Percentiles rank a stretch among this genome's conserved stretches.
These are phyloP conservation scores for Agapanthus africanus DNA, from an alignment of 106 monocot genomes.

Conservation along the genomic window DNA sequence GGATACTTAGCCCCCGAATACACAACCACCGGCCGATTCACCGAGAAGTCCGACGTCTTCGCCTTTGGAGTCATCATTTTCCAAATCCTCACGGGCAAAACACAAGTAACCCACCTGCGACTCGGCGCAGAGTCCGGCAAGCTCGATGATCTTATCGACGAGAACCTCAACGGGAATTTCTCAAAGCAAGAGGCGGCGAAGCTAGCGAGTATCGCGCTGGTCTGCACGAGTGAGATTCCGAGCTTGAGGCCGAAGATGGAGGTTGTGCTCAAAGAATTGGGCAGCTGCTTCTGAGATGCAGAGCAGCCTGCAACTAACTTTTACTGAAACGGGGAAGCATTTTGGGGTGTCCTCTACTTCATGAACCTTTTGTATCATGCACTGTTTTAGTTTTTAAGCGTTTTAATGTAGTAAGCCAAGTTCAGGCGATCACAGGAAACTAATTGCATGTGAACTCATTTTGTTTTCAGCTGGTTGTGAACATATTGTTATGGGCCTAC, in stretches of 20 bases:
- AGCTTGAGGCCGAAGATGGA: slow-evolving; percentile 63
- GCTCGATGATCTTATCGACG: slow-evolving; percentile 60
- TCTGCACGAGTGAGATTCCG: slow-evolving; percentile 62
- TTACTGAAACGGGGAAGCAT: no score
- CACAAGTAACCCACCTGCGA: slow-evolving; percentile 25
- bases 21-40: slow-evolving; percentile 52
- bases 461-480: no score
- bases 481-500: no score
- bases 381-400: no score
- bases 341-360: no score
- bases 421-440: no score
- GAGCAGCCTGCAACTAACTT: not conserved
- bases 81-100: slow-evolving; percentile 61
- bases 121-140: slow-evolving; percentile 28
- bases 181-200: slow-evolving; percentile 61
- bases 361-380: no score
- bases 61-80: slow-evolving; percentile 63
- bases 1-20: slow-evolving; percentile 49
- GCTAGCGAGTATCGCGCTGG: slow-evolving; percentile 49
- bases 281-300: not conserved
- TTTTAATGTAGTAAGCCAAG: no score
- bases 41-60: slow-evolving; percentile 67
- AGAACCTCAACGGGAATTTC: slow-evolving; percentile 53
- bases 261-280: slow-evolving; percentile 38
- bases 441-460: no score